Evolutionary conservation across 257 asterid species (phyloP).

Genomic region (Petunia secreta): DNA sequence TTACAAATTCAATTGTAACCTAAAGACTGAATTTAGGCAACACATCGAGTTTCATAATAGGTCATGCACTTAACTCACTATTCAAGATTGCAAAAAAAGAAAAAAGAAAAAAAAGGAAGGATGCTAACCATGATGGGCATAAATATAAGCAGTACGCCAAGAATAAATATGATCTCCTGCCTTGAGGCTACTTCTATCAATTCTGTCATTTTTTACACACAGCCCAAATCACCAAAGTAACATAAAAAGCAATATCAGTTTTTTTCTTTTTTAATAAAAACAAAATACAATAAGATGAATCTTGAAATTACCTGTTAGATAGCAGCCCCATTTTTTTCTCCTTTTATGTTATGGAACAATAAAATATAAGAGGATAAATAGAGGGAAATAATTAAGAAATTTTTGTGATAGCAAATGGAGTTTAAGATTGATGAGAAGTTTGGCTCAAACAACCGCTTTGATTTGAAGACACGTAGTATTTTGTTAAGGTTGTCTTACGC

Average conservation of each 20-base stretch:
- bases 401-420: constrained; percentile 8
- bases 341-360: not conserved
- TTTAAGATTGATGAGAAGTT: not conserved
- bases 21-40: no score
- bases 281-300: not conserved
- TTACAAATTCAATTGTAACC: no score
- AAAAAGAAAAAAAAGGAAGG: not conserved
- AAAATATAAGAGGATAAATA: not conserved
- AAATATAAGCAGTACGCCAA: constrained; percentile 84
- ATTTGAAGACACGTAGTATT: no score
- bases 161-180: constrained; percentile 97
- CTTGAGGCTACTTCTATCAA: constrained; percentile 64
- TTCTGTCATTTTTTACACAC: constrained; percentile 38
- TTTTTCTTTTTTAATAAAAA: not conserved
- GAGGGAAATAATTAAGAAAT: not conserved
- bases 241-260: not conserved
- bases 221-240: not conserved
- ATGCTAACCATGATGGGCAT: constrained; percentile 87
- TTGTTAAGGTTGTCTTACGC: no score
- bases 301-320: constrained; percentile 39
- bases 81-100: not conserved
- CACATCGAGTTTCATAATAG: no score
- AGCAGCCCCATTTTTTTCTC: constrained; percentile 41
- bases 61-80: not conserved
- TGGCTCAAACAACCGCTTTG: not conserved